Evolutionary conservation across 1,284 basidiomycete genomes (phyloP), one percentile per base, ranked within the genome.

Genomic region (Ceraceosorus bombacis): DNA sequence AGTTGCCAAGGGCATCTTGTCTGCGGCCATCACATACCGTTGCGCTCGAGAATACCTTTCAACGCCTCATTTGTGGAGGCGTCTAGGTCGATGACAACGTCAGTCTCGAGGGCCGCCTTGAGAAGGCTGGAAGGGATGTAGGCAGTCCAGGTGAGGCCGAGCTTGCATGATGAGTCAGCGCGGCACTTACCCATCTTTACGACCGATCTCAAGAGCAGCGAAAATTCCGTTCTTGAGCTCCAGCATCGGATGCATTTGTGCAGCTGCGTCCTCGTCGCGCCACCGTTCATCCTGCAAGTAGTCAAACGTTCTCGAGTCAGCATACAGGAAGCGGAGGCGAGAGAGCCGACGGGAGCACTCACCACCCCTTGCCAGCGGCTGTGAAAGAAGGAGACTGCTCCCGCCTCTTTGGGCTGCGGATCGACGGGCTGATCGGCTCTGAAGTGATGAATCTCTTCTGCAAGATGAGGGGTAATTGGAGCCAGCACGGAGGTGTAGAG

Each of bases 401-500:
- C 27, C 41, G 43, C 41, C 9, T 64, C 62, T 37, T 56, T 58
- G 0, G 53, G 54, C 6, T 38, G 52, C 0, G 74, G 74, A 54
- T 77, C 74, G 5, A 27, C 27, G 6, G 15, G 57, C 5, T 68
- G 68, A 0, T 69, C 71, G 27, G 54, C 54, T 41, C 70, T 69
- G 61, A 80, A 81, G 51, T 85, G 81, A 69, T 88, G 83, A 53
- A 95, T 85, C 76, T 98, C 94, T 79, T 97, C 93, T 0, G 90
- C 88, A 2, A 97, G 83, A 74, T 95, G 88, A 2, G 95, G 94
- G 5, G 89, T 81, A 38, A 97, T 86, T 0, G 94, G 95, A 0
- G 90, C 89, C 50, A 94, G 80, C 12, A 92, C 82, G 5, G 82
- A 82, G 0, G 84, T 84, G 78, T 92, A 83, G 0, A 85, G 85